These are phyloP conservation scores for Cunninghamia lanceolata DNA, from an alignment of 75 land plant species.

Conservation along the genomic window DNA sequence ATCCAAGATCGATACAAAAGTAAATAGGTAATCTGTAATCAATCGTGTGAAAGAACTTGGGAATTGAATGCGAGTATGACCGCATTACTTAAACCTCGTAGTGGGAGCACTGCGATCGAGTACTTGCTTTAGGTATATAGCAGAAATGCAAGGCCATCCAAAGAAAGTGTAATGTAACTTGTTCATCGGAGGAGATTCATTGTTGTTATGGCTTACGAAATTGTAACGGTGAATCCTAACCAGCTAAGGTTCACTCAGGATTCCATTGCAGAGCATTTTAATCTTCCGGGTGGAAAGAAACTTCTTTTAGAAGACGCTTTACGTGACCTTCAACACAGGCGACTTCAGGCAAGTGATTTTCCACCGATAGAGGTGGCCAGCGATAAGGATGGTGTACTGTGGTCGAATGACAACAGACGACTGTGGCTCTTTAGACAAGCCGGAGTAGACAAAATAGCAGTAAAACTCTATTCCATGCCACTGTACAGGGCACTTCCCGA, in stretches of 20 bases:
- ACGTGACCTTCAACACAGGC: neutral
- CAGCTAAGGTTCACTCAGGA: neutral
- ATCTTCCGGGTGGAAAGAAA: neutral
- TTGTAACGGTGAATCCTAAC: neutral
- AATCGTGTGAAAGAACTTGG: no score
- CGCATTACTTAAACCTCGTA: no score
- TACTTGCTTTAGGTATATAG: no score
- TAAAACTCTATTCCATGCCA: neutral
- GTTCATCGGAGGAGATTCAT: no score
- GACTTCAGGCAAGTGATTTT: neutral
- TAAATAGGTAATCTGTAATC: no score
- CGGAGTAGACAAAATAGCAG: neutral
- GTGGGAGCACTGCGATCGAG: no score
- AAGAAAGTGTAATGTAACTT: no score
- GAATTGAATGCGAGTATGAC: no score
- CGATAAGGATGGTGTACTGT: neutral
- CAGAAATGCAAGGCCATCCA: no score
- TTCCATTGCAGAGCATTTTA: neutral
- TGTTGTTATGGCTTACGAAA: neutral
- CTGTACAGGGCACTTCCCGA: neutral
- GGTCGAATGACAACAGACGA: constrained; percentile 1
- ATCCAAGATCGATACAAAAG: no score
- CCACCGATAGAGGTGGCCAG: neutral
- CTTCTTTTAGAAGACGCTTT: neutral
- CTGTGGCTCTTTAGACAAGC: neutral